Conservation (phyloP, 345 rosid species). For the Raphanus raphanistrum region DNA sequence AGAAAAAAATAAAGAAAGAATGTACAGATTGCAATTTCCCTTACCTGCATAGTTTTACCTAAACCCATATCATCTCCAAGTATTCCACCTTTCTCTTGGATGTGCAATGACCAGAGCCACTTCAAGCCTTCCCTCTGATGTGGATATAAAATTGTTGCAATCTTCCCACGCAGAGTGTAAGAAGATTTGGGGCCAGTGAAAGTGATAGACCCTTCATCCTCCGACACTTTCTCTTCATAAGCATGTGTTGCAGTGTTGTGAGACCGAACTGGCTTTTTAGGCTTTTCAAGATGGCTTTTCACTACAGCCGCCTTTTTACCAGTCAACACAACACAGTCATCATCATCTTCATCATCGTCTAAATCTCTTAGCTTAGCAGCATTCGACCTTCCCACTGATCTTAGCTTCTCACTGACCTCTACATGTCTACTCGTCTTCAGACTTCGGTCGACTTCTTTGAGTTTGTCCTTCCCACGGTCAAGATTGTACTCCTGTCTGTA, state of each 20-base stretch:
- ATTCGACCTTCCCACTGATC: constrained; percentile 46
- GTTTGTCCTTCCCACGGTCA: constrained; percentile 33
- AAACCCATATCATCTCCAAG: constrained; percentile 99
- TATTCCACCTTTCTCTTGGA: constrained; percentile 90
- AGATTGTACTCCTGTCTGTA: constrained; percentile 1
- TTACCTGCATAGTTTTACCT: constrained; percentile 99
- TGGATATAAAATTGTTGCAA: constrained; percentile 69
- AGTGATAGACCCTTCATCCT: constrained; percentile 51
- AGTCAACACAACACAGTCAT: constrained; percentile 49
- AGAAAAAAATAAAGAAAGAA: not conserved
- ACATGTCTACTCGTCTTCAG: constrained; percentile 39
- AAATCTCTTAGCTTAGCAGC: constrained; percentile 39
- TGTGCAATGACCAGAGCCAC: constrained; percentile 97
- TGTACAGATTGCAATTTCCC: not conserved
- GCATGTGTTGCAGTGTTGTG: constrained; percentile 40
- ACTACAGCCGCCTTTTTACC: constrained; percentile 35
- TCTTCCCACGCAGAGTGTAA: constrained; percentile 54
- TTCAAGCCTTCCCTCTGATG: constrained; percentile 89
- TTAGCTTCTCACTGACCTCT: constrained; percentile 40
- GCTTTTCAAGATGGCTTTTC: constrained; percentile 30
- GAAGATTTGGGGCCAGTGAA: constrained; percentile 53
- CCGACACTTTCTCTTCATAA: constrained; percentile 37
- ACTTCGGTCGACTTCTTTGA: constrained; percentile 29
- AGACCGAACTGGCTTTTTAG: constrained; percentile 37
- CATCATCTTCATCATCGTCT: constrained; percentile 45